Evolutionary conservation across 2,329 filamentous ascomycete species (phyloP).

Genomic region (Pyrenochaeta sp.): DNA sequence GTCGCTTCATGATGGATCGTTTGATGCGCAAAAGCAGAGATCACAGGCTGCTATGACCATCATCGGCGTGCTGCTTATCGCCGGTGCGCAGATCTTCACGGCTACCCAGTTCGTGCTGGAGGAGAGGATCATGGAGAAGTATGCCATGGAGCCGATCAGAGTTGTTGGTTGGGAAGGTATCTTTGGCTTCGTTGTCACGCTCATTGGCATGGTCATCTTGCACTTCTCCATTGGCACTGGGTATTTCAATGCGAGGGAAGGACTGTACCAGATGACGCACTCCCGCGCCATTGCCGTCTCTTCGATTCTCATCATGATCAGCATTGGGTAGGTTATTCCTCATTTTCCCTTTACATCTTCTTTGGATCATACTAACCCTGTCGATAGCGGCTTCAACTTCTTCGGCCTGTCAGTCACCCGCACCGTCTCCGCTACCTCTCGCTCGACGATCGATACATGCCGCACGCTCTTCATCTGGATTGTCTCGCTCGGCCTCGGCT

Average conservation of each 20-base stretch:
- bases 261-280: conserved; percentile 79
- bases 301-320: conserved; percentile 93
- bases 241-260: conserved; percentile 90
- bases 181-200: conserved; percentile 85
- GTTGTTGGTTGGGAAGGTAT: conserved; percentile 97
- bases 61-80: conserved; percentile 88
- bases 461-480: conserved; percentile 98
- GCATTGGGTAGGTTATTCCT: conserved; percentile 77
- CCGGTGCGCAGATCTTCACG: conserved; percentile 94
- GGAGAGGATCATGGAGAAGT: conserved; percentile 87
- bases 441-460: conserved; percentile 97
- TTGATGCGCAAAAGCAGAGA: conserved; percentile 47
- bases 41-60: conserved; percentile 73
- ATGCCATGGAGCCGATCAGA: conserved; percentile 82
- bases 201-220: conserved; percentile 79
- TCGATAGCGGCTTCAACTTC: conserved; percentile 89
- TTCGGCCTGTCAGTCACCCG: conserved; percentile 95
- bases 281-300: conserved; percentile 76
- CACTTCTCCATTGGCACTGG: conserved; percentile 82
- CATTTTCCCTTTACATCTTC: conserved; percentile 5
- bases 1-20: conserved; percentile 40
- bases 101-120: conserved; percentile 96
- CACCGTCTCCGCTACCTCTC: conserved; percentile 86
- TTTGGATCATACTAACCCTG: conserved; percentile 15
- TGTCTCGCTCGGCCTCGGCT: conserved; percentile 88